Percentiles rank a stretch among this genome's conserved stretches.
These are phyloP conservation scores for Effrenium voratum DNA, from an alignment of 73 alveolate species.

Conservation along the genomic window DNA sequence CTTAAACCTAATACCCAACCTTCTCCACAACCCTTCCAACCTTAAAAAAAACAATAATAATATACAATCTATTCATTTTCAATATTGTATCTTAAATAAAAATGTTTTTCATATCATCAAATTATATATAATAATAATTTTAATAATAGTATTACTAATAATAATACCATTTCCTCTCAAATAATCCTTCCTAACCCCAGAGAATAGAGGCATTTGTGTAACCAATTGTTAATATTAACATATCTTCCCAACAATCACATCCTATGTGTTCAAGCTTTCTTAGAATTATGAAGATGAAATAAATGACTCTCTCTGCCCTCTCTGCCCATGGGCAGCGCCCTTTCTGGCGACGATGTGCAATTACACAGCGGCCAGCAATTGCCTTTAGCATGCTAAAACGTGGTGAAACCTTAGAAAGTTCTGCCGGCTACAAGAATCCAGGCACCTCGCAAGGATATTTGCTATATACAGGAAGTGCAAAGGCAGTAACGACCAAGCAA, in stretches of 20 bases:
- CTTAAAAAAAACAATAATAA: no score
- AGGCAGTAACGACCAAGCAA: constrained; percentile 7
- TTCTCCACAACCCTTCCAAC: no score
- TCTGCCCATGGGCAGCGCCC: background rate
- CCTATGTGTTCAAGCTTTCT: background rate
- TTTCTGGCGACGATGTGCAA: background rate
- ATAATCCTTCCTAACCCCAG: background rate
- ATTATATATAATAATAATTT: background rate
- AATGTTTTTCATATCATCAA: background rate
- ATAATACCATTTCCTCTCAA: background rate
- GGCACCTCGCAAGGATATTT: constrained; percentile 50
- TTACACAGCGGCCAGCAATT: background rate
- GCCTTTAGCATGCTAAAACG: background rate
- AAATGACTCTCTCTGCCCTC: no score
- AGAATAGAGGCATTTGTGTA: background rate
- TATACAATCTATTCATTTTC: no score
- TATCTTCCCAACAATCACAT: background rate
- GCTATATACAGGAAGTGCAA: constrained; percentile 42
- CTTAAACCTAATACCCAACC: no score
- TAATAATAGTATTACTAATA: background rate
- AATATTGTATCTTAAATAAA: background rate
- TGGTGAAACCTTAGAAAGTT: background rate
- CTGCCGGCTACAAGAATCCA: background rate
- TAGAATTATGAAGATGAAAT: no score
- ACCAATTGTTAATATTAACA: background rate